Base-by-base conservation (phyloP, 1,284 basidiomycete genomes). In the Ceratobasidium sp. region DNA sequence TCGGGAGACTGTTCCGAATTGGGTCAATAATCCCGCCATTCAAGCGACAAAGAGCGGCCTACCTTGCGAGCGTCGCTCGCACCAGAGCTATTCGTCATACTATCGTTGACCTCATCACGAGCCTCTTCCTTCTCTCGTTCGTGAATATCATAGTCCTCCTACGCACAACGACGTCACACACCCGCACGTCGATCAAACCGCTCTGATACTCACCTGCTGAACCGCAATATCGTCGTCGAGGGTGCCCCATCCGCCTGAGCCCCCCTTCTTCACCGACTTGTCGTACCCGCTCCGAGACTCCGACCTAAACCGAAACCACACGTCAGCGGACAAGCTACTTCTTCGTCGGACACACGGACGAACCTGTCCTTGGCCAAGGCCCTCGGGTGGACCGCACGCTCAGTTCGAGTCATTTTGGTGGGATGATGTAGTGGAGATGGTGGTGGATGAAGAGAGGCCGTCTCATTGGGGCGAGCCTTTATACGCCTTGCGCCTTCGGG, bases 241-340 rank as follows among this genome's bases (percentile, higher is more conserved):
- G 70, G 89, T 89, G 79, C 95, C 95, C 95, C 95, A 96, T 87
- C 89, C 87, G 55, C 95, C 95, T 55, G 90, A 91, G 77, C 95
- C 95, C 81, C 90, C 88, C 87, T 97, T 96, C 85, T 91, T 93
- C 77, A 94, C 84, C 80, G 89, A 89, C 84, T 90, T 91, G 88
- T 92, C 90, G 79, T 93, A 88, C 71, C 94, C 95, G 51, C 91
- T 90, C 84, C 91, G 92, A 83, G 93, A 92, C 86, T 92, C 90
- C 51, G 92, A 92, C 82, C 92, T 91, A n/a, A 56, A 39, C 63
- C 61, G 61, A 64, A 55, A 46, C 63, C 39, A 46, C 61, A 58
- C 51, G n/a, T 58, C 40, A 68, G 58, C 28, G 42, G 0, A 28
- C 26, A 40, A 1, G 20, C 40, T 26, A 15, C 61, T 15, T 2